Conservation (phyloP, 2,329 filamentous ascomycete genomes). For the Verticillium klebahnii region DNA sequence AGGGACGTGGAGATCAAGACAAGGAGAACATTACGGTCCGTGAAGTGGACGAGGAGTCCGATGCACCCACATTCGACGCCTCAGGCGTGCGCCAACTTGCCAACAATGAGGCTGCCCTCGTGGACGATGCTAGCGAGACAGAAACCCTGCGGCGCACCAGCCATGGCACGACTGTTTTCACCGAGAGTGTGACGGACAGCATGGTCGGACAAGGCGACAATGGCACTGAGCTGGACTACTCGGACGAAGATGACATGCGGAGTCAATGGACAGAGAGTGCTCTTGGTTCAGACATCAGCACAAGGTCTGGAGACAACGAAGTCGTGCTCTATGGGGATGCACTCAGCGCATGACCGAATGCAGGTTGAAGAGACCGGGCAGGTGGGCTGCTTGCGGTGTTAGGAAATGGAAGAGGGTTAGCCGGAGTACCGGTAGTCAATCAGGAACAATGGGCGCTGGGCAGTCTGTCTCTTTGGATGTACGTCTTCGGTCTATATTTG, state of each 20-base stretch:
- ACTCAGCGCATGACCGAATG: neutral
- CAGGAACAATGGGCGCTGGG: neutral
- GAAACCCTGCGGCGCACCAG: slow-evolving; percentile 45
- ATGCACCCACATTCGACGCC: slow-evolving; percentile 10
- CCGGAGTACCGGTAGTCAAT: neutral
- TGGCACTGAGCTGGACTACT: slow-evolving; percentile 30
- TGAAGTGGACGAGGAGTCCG: slow-evolving; percentile 59
- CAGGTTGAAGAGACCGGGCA: neutral
- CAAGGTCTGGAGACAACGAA: slow-evolving; percentile 4
- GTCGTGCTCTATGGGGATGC: slow-evolving; percentile 18
- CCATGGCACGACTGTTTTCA: slow-evolving; percentile 43
- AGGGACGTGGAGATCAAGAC: slow-evolving; percentile 48
- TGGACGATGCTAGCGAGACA: slow-evolving; percentile 43
- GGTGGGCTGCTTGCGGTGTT: neutral
- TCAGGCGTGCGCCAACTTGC: neutral
- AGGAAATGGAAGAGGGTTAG: neutral
- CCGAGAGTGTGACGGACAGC: slow-evolving; percentile 17
- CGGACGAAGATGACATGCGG: slow-evolving; percentile 30
- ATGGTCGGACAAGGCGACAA: slow-evolving; percentile 28
- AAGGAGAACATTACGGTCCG: slow-evolving; percentile 61
- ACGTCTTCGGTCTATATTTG: neutral
- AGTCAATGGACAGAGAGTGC: slow-evolving; percentile 47
- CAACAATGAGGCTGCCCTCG: slow-evolving; percentile 13
- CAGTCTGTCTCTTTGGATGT: neutral
- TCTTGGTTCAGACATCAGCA: slow-evolving; percentile 5